Evolutionary conservation across 345 rosid genomes (phyloP).

Genomic region (Ricinus communis): DNA sequence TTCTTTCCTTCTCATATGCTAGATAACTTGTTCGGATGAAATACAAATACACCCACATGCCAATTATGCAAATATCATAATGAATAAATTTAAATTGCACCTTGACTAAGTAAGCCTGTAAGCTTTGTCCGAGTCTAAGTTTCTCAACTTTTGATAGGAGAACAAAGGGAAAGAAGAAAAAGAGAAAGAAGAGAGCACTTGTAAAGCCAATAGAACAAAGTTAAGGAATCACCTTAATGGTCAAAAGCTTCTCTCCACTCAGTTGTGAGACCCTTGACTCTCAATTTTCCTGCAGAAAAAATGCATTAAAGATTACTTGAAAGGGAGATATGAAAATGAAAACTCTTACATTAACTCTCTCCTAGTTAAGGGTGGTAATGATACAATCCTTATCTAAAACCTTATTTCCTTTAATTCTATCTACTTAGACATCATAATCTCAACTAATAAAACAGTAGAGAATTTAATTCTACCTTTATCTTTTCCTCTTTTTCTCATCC

Average conservation of each 20-base stretch:
- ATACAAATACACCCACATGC: slow-evolving; percentile 60
- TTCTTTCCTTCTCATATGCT: slow-evolving; percentile 28
- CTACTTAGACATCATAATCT: not conserved
- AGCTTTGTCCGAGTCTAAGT: slow-evolving; percentile 17
- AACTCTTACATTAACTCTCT: slow-evolving; percentile 15
- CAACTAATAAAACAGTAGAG: not conserved
- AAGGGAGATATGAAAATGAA: slow-evolving; percentile 17
- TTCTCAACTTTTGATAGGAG: slow-evolving; percentile 26
- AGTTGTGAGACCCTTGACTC: slow-evolving; percentile 41
- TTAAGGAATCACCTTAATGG: slow-evolving; percentile 21
- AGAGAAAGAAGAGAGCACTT: no score
- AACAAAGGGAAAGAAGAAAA: slow-evolving; percentile 13
- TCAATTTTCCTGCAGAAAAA: slow-evolving; percentile 16
- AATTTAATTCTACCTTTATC: not conserved
- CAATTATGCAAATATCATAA: slow-evolving; percentile 28
- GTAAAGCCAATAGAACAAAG: slow-evolving; percentile 17
- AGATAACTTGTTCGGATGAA: slow-evolving; percentile 74
- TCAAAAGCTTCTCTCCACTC: slow-evolving; percentile 42
- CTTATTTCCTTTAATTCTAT: not conserved
- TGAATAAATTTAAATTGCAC: slow-evolving; percentile 5
- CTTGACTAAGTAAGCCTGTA: slow-evolving; percentile 25
- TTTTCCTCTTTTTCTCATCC: not conserved
- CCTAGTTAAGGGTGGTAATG: slow-evolving; percentile 11
- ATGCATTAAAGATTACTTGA: slow-evolving; percentile 15
- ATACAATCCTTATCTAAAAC: slow-evolving; percentile 18